A percentile compares a stretch with the other conserved stretches of the same genome.
Conservation (phyloP, 2,329 filamentous ascomycete species). For the Arthrobotrys megalospora region DNA sequence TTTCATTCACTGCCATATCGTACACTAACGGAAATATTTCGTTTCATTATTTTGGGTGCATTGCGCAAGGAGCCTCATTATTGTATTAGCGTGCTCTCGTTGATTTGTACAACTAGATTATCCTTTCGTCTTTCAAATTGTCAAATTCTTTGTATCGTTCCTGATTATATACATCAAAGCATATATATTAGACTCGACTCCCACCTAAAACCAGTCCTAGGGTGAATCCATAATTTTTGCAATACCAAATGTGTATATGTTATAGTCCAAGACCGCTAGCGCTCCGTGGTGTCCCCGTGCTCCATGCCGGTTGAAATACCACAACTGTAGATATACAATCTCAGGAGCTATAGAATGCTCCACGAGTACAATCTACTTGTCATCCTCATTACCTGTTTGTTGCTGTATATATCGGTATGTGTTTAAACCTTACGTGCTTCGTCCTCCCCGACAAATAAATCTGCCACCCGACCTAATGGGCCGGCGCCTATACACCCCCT, state of each 20-base stretch:
- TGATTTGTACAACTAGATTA: conserved; percentile 22
- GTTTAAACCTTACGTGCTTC: conserved; percentile 8
- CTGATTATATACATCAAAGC: background rate
- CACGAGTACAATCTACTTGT: too few species aligned
- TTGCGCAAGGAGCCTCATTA: background rate
- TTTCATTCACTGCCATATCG: background rate
- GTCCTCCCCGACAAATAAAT: conserved; percentile 4
- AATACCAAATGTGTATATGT: too few species aligned
- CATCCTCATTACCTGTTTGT: too few species aligned
- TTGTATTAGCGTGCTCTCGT: conserved; percentile 7
- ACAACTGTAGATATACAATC: too few species aligned
- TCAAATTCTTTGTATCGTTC: background rate
- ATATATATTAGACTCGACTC: background rate
- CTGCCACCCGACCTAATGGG: background rate
- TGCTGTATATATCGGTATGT: background rate
- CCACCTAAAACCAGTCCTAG: too few species aligned
- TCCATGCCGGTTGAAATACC: too few species aligned
- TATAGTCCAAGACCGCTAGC: too few species aligned
- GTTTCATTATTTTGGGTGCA: background rate
- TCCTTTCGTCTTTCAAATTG: conserved; percentile 1
- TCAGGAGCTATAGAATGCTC: too few species aligned
- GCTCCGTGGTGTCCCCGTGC: too few species aligned
- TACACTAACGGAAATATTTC: background rate
- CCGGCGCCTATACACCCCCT: background rate
- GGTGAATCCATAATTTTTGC: too few species aligned